Evolutionary conservation across 2,329 filamentous ascomycete species (phyloP), one percentile per base, ranked within the genome.

Genomic region (Talaromyces atroroseus): DNA sequence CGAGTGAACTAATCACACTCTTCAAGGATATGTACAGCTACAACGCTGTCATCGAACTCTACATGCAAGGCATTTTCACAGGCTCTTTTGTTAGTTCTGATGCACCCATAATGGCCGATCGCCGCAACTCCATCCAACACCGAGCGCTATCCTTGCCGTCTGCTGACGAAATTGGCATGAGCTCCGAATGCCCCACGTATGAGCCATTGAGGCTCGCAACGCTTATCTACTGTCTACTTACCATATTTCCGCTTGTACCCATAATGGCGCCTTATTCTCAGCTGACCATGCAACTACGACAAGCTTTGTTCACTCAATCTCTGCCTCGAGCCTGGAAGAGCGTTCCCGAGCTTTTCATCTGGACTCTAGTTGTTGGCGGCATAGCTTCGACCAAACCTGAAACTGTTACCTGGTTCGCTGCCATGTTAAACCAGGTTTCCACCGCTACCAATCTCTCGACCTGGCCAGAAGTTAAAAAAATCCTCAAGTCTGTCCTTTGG

Each of bases 81-180:
- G 45, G 48, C 3, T 51, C 52, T 24, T 55, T 56, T 52, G 59
- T 58, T 24, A 53, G 58, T 11, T 60, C 60, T 12, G 53, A 57
- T 24, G 42, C 54, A 26, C 53, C 60, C 16, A 53, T 57, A 24
- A 54, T 65, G 36, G 55, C 59, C 8, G 62, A 66, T 51, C 59
- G 64, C 36, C 58, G 64, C 14, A 66, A 65, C 45, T 64, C 60
- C 12, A 61, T 64, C 20, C 63, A 66, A 53, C 64, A 66, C 49
- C 54, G 58, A n/a, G 61, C 64, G 10, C 58, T 66, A 56, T 60
- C 58, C 14, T 46, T 66, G 11, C 59, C 57, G n/a, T 55, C 60
- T 7, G 52, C 50, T 6, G 58, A 59, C 11, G 32, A 55, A 18
- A 40, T 49, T 7, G 10, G 49, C 14, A 34, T 45, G 7, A 21